phyloP scores from a whole-genome alignment of 2,329 filamentous ascomycete species.

The Trichoderma sp. region DNA sequence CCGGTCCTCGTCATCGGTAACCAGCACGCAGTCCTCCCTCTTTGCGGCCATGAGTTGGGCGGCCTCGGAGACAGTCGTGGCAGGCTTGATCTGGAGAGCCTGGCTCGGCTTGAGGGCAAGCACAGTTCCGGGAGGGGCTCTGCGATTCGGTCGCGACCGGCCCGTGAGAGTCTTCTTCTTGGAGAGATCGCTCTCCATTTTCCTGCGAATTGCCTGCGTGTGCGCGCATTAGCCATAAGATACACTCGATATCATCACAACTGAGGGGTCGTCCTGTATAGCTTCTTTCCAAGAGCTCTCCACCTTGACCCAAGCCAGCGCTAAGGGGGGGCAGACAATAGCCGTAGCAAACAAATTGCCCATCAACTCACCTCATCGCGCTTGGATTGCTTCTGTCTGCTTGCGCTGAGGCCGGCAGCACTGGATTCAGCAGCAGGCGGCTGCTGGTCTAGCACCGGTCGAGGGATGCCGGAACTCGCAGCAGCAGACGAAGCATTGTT shows the following conservation, averaged over 20 bases:
- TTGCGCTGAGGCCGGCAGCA: slow-evolving; percentile 76
- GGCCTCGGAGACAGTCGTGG: slow-evolving; percentile 90
- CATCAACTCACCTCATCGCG: slow-evolving; percentile 88
- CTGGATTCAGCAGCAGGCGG: slow-evolving; percentile 63
- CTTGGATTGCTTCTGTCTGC: slow-evolving; percentile 94
- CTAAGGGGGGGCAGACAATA: not conserved
- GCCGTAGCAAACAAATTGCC: not conserved
- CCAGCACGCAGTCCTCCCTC: slow-evolving; percentile 94
- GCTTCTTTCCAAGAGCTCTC: not conserved
- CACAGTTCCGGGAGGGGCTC: slow-evolving; percentile 94
- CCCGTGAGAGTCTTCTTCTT: slow-evolving; percentile 88
- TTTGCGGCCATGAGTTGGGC: slow-evolving; percentile 99
- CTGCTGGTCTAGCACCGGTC: slow-evolving; percentile 71
- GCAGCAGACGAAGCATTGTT: slow-evolving; percentile 57
- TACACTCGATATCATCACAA: slow-evolving; percentile 25
- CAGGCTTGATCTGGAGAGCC: slow-evolving; percentile 95
- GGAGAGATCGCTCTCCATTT: slow-evolving; percentile 95
- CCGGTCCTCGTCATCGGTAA: slow-evolving; percentile 96
- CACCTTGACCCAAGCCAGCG: slow-evolving; percentile 6
- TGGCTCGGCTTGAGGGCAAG: slow-evolving; percentile 93
- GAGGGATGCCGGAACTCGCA: slow-evolving; percentile 66
- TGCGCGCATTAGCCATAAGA: slow-evolving; percentile 24
- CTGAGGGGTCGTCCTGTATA: slow-evolving; percentile 5
- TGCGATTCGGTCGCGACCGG: slow-evolving; percentile 82
- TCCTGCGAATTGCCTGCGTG: slow-evolving; percentile 85